Evolutionary conservation across 257 asterid genomes (phyloP), one percentile per base, ranked within the genome.

Genomic region (Solanum pennellii): DNA sequence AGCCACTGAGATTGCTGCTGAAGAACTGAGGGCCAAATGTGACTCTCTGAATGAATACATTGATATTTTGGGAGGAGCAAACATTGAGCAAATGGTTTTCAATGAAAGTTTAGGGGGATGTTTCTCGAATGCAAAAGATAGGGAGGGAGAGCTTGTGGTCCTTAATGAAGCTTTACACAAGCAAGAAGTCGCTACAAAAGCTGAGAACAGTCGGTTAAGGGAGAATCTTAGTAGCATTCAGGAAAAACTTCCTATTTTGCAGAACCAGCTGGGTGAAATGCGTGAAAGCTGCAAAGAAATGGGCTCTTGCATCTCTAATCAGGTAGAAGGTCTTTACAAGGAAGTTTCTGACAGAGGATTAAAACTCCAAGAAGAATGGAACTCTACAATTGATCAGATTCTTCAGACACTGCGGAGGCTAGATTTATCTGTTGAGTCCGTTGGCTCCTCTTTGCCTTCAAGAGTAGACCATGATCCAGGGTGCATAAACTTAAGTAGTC

Each of bases 1-100:
- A 56, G 86, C 86, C 86, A 90, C 91, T 82, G 93, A 91, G 86
- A 88, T 86, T 85, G 89, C 92, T 84, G 89, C 87, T 87, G 89
- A 83, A 87, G 92, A 89, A 90, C 87, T 88, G 73, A 86, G 72
- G 90, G 88, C 83, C 88, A 79, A 88, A 89, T 91, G 87, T 88
- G 93, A 89, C 88, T 84, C 89, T 45, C 87, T 93, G 88, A 90
- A 87, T 89, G 93, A 89, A 89, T 92, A 94, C 86, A 82, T 88
- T 69, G 94, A 91, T 89, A 90, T 86, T 91, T 90, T 94, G 86
- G 98, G 94, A 88, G 93, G 89, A 88, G 93, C 88, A 89, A 94
- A 92, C 86, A 88, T 97, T 85, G 98, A 92, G 93, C 95, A 92
- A 87, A 91, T 92, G 96, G 93, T 94, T 91, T 92, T 94, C 12